Evolutionary conservation across 805 yeast species (phyloP).

Genomic region (Myxozyma geophila): DNA sequence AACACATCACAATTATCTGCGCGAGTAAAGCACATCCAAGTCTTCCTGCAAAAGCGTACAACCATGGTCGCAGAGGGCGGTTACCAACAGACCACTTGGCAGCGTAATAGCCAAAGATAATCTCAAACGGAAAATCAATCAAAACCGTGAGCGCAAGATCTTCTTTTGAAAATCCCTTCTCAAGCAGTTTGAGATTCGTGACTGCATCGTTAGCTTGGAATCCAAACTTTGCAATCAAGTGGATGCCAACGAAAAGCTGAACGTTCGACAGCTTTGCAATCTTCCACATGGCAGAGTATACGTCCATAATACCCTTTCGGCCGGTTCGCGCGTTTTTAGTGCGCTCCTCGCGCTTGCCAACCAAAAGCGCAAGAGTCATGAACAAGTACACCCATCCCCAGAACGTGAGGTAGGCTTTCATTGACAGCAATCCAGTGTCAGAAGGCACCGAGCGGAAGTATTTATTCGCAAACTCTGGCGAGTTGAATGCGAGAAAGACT

Average conservation of each 20-base stretch:
- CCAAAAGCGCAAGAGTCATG: conserved; percentile 64
- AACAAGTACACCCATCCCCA: conserved; percentile 76
- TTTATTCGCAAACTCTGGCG: conserved; percentile 89
- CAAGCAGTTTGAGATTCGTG: conserved; percentile 86
- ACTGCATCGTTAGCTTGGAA: conserved; percentile 97
- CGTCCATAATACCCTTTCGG: conserved; percentile 43
- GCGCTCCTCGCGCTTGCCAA: conserved; percentile 75
- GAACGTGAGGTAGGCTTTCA: conserved; percentile 74
- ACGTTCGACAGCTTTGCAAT: conserved; percentile 63
- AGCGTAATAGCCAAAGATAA: conserved; percentile 91
- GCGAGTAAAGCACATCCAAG: conserved; percentile 75
- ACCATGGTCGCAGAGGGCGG: conserved; percentile 80
- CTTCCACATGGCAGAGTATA: conserved; percentile 45
- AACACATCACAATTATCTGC: conserved; percentile 68
- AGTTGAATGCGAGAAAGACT: conserved; percentile 84
- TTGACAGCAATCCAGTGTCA: conserved; percentile 67
- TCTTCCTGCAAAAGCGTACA: conserved; percentile 83
- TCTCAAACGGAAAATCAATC: conserved; percentile 94
- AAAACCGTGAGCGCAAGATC: conserved; percentile 90
- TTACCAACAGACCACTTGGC: conserved; percentile 90
- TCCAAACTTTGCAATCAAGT: conserved; percentile 82
- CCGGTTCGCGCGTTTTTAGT: conserved; percentile 44
- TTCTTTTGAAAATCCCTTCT: conserved; percentile 89
- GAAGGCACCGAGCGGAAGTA: conserved; percentile 68
- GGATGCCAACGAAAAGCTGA: conserved; percentile 72